A percentile compares a stretch with the other conserved stretches of the same genome.
Evolutionary conservation across 23 red algal species (phyloP).

Genomic region (Gracilariopsis chorda): DNA sequence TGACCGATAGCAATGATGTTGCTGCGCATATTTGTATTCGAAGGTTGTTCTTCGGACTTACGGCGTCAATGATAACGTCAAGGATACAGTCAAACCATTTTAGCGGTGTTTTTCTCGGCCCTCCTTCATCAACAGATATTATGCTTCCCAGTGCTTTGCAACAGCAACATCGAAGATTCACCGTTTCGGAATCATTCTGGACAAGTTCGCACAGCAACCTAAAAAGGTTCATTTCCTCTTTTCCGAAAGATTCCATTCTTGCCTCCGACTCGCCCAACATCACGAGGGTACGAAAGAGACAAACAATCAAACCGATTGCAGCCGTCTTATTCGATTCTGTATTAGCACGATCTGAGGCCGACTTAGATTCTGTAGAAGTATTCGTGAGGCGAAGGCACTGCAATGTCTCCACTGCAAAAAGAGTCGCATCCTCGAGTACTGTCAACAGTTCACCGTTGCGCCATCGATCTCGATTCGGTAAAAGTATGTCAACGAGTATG

Average conservation of each 20-base stretch:
- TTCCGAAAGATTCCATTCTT: neutral
- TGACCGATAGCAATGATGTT: neutral
- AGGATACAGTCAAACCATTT: neutral
- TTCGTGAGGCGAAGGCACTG: too few species aligned
- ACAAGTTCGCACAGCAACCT: neutral
- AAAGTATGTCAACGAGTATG: neutral
- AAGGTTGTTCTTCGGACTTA: neutral
- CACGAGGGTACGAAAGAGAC: neutral
- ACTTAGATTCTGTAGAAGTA: neutral
- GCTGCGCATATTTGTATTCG: slow-evolving; percentile 1
- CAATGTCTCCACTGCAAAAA: neutral
- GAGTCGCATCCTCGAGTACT: too few species aligned
- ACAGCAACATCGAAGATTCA: slow-evolving; percentile 6
- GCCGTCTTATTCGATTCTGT: neutral
- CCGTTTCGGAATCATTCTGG: neutral
- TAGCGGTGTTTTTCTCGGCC: neutral
- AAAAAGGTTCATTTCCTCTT: neutral
- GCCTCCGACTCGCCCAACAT: too few species aligned
- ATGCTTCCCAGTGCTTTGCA: slow-evolving; percentile 15
- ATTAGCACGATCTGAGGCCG: neutral
- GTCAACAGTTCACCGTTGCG: too few species aligned
- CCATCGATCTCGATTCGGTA: too few species aligned
- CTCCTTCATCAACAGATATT: neutral
- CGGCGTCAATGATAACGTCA: neutral
- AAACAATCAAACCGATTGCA: neutral